Conservation (phyloP, 495 filamentous ascomycete genomes). For the Aspergillus bertholletiae region DNA sequence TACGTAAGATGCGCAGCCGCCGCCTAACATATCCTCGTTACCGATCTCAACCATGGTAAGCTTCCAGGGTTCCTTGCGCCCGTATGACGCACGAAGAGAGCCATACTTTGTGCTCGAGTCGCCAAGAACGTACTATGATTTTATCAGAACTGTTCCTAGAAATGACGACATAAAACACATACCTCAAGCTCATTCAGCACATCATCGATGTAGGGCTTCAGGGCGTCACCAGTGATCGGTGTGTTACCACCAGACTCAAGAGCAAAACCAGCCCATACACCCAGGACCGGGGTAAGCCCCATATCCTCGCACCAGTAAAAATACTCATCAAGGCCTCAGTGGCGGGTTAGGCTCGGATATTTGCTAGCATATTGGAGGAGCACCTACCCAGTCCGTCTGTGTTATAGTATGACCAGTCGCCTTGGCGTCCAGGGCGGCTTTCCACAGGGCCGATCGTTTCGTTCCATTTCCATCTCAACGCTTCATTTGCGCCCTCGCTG, state of each 20-base stretch:
- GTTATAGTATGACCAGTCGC: slow-evolving; percentile 54
- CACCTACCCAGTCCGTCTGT: slow-evolving; percentile 51
- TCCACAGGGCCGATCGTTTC: slow-evolving; percentile 59
- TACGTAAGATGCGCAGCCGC: slow-evolving; percentile 51
- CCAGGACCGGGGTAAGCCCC: slow-evolving; percentile 49
- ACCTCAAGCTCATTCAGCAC: slow-evolving; percentile 59
- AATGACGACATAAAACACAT: background rate
- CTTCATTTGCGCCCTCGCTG: slow-evolving; percentile 44
- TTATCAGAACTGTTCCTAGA: background rate
- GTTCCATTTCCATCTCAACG: slow-evolving; percentile 59
- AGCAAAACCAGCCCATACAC: slow-evolving; percentile 53
- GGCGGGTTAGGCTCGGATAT: background rate
- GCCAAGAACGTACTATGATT: slow-evolving; percentile 49
- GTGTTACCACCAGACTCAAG: slow-evolving; percentile 40
- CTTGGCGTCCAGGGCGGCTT: slow-evolving; percentile 53
- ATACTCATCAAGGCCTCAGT: slow-evolving; percentile 45
- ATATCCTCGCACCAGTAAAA: slow-evolving; percentile 60
- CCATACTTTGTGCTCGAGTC: slow-evolving; percentile 53
- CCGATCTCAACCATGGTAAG: slow-evolving; percentile 63
- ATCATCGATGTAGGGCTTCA: slow-evolving; percentile 39
- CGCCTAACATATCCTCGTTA: slow-evolving; percentile 57
- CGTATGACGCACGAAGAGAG: slow-evolving; percentile 51
- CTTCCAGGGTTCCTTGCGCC: slow-evolving; percentile 54
- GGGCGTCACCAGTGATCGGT: slow-evolving; percentile 22
- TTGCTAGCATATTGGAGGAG: background rate